Evolutionary conservation across 176 grass and related monocot genomes (phyloP), one percentile per base, ranked within the genome.

Genomic region (Melocanna baccifera): DNA sequence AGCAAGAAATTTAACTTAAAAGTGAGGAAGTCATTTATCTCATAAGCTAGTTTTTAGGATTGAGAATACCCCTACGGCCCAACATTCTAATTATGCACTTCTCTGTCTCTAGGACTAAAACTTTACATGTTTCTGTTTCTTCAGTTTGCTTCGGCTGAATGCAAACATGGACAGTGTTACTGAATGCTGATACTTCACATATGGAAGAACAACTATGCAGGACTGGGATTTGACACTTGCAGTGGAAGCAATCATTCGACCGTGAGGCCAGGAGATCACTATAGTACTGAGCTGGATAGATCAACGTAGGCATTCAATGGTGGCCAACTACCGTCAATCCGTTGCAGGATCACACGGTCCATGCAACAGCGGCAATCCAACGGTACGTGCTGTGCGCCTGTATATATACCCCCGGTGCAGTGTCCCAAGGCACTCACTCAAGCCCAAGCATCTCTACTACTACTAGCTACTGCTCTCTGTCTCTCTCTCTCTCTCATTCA

Each of bases 371-470:
- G 57, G 46, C 36, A 16, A 30, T 14, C 15, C 30, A 52, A 43
- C 37, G 46, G 87, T 42, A 71, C 63, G 62, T 75, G 50, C 20
- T 2, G 15, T 7, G 50, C 15, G 52, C 26, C 22, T 86, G 23
- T 86, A 86, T 86, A 86, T 90, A 90, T 82, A 82, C 40, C 62
- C 52, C 55, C n/a, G 71, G 46, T 2, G 66, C 83, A 65, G 64
- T 65, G 55, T 81, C 43, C 53, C 73, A 69, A 41, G 52, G 77
- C 83, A 81, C 81, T 19, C 62, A 29, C 76, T 67, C 62, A 39
- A 86, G 63, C 47, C 6, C 74, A 34, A 56, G 34, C 66, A 36
- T 30, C 32, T 72, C 72, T 29, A 7, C 53, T 46, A 46, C 84
- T 84, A 52, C 40, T 81, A 23, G 55, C 22, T 23, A 58, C 9